These are phyloP conservation scores for Candida chilensis DNA, from an alignment of 805 yeast species.

Conservation along the genomic window DNA sequence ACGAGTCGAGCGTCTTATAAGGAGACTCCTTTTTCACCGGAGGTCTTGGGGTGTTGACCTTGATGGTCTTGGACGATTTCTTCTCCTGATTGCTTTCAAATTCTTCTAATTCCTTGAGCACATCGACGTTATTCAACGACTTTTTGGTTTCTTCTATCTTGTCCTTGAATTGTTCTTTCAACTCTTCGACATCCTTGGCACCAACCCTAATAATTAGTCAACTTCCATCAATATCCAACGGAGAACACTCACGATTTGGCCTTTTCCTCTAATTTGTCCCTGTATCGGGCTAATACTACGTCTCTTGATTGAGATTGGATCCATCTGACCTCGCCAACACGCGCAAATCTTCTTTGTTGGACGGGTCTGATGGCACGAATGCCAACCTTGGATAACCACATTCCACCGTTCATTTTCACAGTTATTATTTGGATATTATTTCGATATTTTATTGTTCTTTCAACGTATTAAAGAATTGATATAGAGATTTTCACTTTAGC, in stretches of 20 bases:
- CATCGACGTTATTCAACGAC: conserved; percentile 57
- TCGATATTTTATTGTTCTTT: no score
- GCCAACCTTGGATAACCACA: no score
- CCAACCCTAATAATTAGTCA: conserved; percentile 19
- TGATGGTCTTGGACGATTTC: conserved; percentile 11
- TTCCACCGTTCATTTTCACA: no score
- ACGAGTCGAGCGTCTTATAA: conserved; percentile 65
- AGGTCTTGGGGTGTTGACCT: conserved; percentile 23
- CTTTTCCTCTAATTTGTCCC: conserved; percentile 26
- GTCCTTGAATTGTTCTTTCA: conserved; percentile 54
- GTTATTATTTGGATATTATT: no score
- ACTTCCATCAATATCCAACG: not conserved
- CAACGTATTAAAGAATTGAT: no score
- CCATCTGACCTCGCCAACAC: not conserved
- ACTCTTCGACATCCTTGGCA: conserved; percentile 40
- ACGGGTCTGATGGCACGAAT: no score
- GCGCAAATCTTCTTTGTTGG: not conserved
- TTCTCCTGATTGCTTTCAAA: conserved; percentile 23
- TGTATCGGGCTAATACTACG: conserved; percentile 25
- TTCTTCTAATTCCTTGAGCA: conserved; percentile 57
- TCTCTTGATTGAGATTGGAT: conserved; percentile 6
- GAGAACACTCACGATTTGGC: conserved; percentile 14
- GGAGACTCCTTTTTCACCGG: conserved; percentile 33
- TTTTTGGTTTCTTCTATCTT: conserved; percentile 46
- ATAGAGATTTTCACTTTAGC: no score